phyloP scores from a whole-genome alignment of 129 eudicot species.

The Chrysanthemum seticuspe region DNA sequence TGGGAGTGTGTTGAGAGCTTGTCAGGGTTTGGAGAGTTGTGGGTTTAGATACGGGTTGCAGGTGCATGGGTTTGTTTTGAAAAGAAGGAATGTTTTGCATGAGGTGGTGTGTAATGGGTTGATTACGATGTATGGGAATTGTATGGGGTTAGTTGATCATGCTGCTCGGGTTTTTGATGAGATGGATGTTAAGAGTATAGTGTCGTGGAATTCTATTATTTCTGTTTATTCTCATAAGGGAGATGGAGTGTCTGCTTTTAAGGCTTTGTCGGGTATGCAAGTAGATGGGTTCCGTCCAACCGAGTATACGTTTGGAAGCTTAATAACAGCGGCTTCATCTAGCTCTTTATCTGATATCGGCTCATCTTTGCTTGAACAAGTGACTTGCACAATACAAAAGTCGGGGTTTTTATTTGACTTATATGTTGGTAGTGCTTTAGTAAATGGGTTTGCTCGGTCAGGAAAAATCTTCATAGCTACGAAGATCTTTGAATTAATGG shows the following conservation, averaged over 20 bases:
- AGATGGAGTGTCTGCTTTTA: constrained; percentile 51
- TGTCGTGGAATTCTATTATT: constrained; percentile 84
- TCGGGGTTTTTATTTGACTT: constrained; percentile 65
- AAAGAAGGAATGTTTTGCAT: constrained; percentile 45
- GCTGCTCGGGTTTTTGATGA: constrained; percentile 63
- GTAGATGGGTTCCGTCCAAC: constrained; percentile 56
- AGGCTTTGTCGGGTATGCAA: constrained; percentile 62
- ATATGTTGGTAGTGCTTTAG: constrained; percentile 92
- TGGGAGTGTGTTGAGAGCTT: constrained; percentile 83
- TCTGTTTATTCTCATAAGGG: constrained; percentile 75
- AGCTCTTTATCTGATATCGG: constrained; percentile 25
- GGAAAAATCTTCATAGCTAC: constrained; percentile 53
- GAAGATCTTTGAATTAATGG: constrained; percentile 64
- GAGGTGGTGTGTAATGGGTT: constrained; percentile 76
- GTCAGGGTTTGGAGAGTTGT: constrained; percentile 45
- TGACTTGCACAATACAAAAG: constrained; percentile 52
- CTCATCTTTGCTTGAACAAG: constrained; percentile 56
- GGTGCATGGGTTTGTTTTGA: constrained; percentile 65
- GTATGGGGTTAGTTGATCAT: constrained; percentile 42
- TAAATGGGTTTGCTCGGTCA: constrained; percentile 56
- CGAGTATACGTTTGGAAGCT: constrained; percentile 82
- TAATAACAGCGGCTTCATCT: constrained; percentile 52
- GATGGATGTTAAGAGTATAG: constrained; percentile 46
- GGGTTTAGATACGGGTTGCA: constrained; percentile 69
- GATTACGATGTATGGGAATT: constrained; percentile 81